phyloP scores from a whole-genome alignment of 1,284 basidiomycete species.

The Kwoniella shivajii region DNA sequence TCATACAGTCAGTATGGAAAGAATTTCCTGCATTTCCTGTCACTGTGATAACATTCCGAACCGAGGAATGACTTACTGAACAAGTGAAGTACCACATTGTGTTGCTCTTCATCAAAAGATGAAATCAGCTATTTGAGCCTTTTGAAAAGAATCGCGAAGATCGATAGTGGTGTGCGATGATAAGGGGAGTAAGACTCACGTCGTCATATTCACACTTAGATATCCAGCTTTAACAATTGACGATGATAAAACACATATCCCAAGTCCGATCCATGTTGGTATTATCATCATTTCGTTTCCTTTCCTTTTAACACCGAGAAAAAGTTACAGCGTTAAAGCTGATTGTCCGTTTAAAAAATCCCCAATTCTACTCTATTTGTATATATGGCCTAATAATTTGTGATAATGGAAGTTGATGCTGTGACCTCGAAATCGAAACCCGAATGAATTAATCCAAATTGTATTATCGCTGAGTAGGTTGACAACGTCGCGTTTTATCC shows the following conservation, averaged over 20 bases:
- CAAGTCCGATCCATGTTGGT: not conserved
- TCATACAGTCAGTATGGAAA: not conserved
- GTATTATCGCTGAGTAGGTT: too few species aligned
- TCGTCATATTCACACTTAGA: slow-evolving; percentile 18
- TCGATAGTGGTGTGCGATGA: not conserved
- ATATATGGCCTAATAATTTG: too few species aligned
- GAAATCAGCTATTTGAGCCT: not conserved
- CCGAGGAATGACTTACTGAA: slow-evolving; percentile 20
- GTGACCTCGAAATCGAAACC: too few species aligned
- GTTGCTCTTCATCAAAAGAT: slow-evolving; percentile 16
- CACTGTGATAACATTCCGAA: not conserved
- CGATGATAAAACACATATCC: not conserved
- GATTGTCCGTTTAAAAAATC: too few species aligned
- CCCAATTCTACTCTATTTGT: too few species aligned
- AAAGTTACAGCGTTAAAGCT: too few species aligned
- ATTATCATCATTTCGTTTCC: slow-evolving; percentile 1
- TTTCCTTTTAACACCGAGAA: too few species aligned
- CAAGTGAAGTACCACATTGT: slow-evolving; percentile 29
- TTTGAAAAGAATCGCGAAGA: not conserved
- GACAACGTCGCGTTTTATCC: too few species aligned
- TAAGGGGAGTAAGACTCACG: slow-evolving; percentile 6
- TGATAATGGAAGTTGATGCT: too few species aligned
- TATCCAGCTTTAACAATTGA: slow-evolving; percentile 13
- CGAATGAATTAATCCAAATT: too few species aligned
- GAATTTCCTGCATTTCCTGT: not conserved